Evolutionary conservation across 768 basidiomycete species (phyloP).

Genomic region (Neoboletus subvelutipes): DNA sequence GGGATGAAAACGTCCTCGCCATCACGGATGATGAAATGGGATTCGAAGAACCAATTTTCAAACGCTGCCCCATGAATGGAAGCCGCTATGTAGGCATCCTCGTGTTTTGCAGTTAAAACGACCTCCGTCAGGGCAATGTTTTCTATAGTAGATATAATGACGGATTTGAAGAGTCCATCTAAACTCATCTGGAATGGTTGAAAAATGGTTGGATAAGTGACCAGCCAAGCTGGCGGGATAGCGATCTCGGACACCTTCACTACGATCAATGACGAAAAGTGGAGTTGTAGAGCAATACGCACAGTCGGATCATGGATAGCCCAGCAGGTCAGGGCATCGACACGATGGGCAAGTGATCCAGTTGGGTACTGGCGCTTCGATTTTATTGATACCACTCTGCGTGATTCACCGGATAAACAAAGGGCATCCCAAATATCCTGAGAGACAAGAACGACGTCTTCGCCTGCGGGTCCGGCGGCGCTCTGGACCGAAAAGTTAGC

Average conservation of each 20-base stretch:
- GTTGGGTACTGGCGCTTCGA: slow-evolving; percentile 14
- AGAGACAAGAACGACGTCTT: slow-evolving; percentile 32
- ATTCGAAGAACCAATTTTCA: slow-evolving; percentile 43
- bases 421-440: slow-evolving; percentile 34
- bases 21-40: slow-evolving; percentile 50
- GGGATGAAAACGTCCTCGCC: slow-evolving; percentile 41
- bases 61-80: slow-evolving; percentile 35
- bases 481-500: slow-evolving; percentile 30
- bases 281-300: slow-evolving; percentile 10
- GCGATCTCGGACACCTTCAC: slow-evolving; percentile 33
- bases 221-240: slow-evolving; percentile 44
- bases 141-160: slow-evolving; percentile 25
- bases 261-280: slow-evolving; percentile 21
- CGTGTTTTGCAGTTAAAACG: slow-evolving; percentile 50
- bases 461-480: slow-evolving; percentile 8
- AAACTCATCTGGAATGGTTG: slow-evolving; percentile 13
- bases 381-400: slow-evolving; percentile 26
- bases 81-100: slow-evolving; percentile 47
- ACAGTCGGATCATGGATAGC: slow-evolving; percentile 41
- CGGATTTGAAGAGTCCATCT: slow-evolving; percentile 11
- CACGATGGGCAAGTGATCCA: not conserved
- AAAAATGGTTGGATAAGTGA: slow-evolving; percentile 38
- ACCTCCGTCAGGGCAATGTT: slow-evolving; percentile 48
- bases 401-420: slow-evolving; percentile 11
- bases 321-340: slow-evolving; percentile 34